Percentiles rank a stretch among this genome's conserved stretches.
phyloP scores from a whole-genome alignment of 768 basidiomycete species.

The Floccularia luteovirens region DNA sequence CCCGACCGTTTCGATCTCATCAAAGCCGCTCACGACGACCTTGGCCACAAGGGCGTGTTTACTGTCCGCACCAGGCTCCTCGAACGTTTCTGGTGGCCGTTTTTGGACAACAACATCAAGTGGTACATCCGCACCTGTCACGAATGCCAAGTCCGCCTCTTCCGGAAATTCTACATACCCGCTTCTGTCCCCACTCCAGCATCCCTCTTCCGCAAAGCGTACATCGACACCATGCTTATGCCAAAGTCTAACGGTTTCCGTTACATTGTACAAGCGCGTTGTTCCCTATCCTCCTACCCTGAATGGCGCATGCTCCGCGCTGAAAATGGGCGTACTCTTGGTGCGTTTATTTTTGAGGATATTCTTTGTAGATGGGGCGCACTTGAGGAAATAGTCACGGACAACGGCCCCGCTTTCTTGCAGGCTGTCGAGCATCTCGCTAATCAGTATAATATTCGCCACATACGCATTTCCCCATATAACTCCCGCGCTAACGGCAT shows the following conservation, averaged over 20 bases:
- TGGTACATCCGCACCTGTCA: constrained; percentile 28
- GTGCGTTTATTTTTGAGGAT: constrained; percentile 8
- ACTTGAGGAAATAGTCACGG: constrained; percentile 22
- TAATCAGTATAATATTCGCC: constrained; percentile 19
- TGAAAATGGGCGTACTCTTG: constrained; percentile 9
- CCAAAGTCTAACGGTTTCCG: constrained; percentile 10
- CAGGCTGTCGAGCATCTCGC: constrained; percentile 8
- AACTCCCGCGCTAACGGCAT: constrained; percentile 30
- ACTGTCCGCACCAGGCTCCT: constrained; percentile 5
- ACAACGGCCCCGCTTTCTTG: constrained; percentile 13
- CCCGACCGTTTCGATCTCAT: background rate
- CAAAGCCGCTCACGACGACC: too few relatives aligned
- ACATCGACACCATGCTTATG: too few relatives aligned
- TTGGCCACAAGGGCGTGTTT: constrained; percentile 14
- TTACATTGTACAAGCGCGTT: constrained; percentile 18
- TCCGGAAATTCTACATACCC: constrained; percentile 14
- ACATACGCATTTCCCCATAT: constrained; percentile 31
- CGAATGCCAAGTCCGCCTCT: constrained; percentile 22
- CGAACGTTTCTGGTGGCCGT: constrained; percentile 20
- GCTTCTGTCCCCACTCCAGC: constrained; percentile 12
- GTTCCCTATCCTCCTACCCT: constrained; percentile 10
- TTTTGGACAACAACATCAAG: constrained; percentile 15
- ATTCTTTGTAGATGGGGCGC: constrained; percentile 16
- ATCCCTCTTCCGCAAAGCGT: constrained; percentile 18
- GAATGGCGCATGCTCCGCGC: constrained; percentile 11